Percentiles rank a stretch among this genome's conserved stretches.
phyloP scores from a whole-genome alignment of 1,284 basidiomycete genomes.

The Marasmius oreades region DNA sequence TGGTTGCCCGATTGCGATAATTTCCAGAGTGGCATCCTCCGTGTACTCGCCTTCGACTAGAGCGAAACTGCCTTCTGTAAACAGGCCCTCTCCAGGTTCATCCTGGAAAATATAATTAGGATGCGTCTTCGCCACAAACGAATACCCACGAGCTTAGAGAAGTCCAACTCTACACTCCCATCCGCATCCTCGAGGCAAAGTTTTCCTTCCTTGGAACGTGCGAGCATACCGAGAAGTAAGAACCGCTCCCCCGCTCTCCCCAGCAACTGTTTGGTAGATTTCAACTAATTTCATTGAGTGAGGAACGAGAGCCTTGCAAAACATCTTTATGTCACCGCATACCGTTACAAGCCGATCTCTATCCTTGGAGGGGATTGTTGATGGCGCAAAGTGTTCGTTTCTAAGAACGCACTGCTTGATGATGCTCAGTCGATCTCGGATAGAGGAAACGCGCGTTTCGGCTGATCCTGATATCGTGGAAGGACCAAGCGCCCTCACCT shows the following conservation, averaged over 20 bases:
- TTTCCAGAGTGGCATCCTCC: constrained; percentile 82
- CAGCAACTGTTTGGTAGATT: constrained; percentile 93
- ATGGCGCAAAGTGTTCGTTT: constrained; percentile 96
- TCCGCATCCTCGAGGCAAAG: constrained; percentile 94
- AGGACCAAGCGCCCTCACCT: constrained; percentile 41
- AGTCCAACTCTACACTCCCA: constrained; percentile 86
- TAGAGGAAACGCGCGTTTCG: constrained; percentile 70
- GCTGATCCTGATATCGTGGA: constrained; percentile 76
- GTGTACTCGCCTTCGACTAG: constrained; percentile 97
- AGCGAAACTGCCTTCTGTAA: constrained; percentile 95
- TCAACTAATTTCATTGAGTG: constrained; percentile 54
- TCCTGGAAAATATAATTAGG: constrained; percentile 48
- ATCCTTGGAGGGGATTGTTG: constrained; percentile 84
- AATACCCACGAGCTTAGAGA: constrained; percentile 75
- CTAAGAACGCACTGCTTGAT: constrained; percentile 88
- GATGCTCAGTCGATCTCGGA: constrained; percentile 81
- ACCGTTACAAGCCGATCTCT: constrained; percentile 84
- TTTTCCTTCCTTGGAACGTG: constrained; percentile 85
- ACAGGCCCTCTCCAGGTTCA: constrained; percentile 91
- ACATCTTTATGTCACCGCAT: constrained; percentile 20
- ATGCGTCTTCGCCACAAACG: constrained; percentile 7
- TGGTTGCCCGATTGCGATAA: constrained; percentile 95
- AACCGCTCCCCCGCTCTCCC: constrained; percentile 91
- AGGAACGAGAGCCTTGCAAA: constrained; percentile 7
- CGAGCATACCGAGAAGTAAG: constrained; percentile 90